Evolutionary conservation across 1,284 basidiomycete genomes (phyloP), one percentile per base, ranked within the genome.

Genomic region (Xanthoconium separans): DNA sequence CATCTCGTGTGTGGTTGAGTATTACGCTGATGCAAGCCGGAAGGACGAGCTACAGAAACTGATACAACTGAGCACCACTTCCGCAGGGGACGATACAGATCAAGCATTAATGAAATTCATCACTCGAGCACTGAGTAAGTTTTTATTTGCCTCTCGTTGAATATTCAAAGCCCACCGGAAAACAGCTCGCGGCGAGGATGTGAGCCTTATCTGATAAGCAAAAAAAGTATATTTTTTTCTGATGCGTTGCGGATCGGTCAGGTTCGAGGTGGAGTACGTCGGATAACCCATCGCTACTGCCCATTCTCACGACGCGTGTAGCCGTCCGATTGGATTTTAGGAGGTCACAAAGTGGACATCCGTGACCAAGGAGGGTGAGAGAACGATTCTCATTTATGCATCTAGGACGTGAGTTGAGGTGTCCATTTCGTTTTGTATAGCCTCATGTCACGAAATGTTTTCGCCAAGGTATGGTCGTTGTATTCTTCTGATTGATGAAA

Each of bases 1-100:
- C 6, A 68, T 87, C 29, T 75, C 81, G 3, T 77, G 81, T 51
- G 76, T 87, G 30, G 74, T 91, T 47, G 76, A 89, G 65, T 87
- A 82, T 69, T 90, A 83, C 63, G 70, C 89, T 18, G 70, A 76
- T 27, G 72, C 77, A 2, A 70, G 67, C 29, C 72, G 73, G 52
- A 56, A 65, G 37, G 56, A 68, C 24, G 75, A 76, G 45, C 70
- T 78, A 22, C 70, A 71, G 13, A 72, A 79, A 41, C 75, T 89
- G 36, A 68, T 77, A 9, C 60, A 54, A 16, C 58, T 81, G 30
- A 67, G 71, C 24, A 57, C 61, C 24, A 59, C 59, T 18, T 44
- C 58, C 11, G 62, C 65, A 4, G 57, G 63, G 4, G 64, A 71
- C 27, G 63, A 61, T 10, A 59, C 65, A 12, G 58, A 55, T 4